These are phyloP conservation scores for Astraeus odoratus DNA, from an alignment of 768 basidiomycete species.

Conservation along the genomic window DNA sequence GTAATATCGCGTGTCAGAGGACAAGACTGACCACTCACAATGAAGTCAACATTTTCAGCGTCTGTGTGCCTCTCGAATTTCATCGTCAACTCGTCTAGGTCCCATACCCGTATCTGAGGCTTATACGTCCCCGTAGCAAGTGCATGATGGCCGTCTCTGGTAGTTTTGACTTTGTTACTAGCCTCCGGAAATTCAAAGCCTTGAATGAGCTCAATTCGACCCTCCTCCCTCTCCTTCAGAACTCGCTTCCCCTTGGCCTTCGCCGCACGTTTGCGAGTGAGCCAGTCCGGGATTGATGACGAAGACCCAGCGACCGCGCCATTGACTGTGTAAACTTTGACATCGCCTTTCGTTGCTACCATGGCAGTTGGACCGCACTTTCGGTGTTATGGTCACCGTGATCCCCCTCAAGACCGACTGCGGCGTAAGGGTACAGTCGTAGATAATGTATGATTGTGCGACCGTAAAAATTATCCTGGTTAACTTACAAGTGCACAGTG, in stretches of 20 bases:
- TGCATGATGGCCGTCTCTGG: constrained; percentile 86
- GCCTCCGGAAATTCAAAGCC: constrained; percentile 98
- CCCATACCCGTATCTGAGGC: constrained; percentile 95
- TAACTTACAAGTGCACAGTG: no score
- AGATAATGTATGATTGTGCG: no score
- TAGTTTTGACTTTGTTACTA: constrained; percentile 85
- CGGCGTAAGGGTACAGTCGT: no score
- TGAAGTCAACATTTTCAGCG: constrained; percentile 95
- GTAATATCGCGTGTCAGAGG: neutral
- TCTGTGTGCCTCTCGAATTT: constrained; percentile 97
- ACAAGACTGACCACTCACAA: constrained; percentile 59
- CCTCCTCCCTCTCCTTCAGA: constrained; percentile 67
- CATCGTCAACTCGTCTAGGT: constrained; percentile 82
- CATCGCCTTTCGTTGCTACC: constrained; percentile 35
- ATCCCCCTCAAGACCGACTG: no score
- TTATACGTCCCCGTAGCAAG: constrained; percentile 97
- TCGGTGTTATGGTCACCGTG: no score
- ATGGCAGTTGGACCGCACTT: no score
- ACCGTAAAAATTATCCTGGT: no score
- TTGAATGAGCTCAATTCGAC: constrained; percentile 86
- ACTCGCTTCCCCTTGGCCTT: constrained; percentile 54
- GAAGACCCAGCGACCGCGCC: constrained; percentile 84
- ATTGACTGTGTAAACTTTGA: constrained; percentile 94
- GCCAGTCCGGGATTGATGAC: constrained; percentile 92
- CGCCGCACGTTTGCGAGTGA: constrained; percentile 61